Evolutionary conservation across 805 yeast species (phyloP).

Genomic region (Cyberlindnera misumaiensis): DNA sequence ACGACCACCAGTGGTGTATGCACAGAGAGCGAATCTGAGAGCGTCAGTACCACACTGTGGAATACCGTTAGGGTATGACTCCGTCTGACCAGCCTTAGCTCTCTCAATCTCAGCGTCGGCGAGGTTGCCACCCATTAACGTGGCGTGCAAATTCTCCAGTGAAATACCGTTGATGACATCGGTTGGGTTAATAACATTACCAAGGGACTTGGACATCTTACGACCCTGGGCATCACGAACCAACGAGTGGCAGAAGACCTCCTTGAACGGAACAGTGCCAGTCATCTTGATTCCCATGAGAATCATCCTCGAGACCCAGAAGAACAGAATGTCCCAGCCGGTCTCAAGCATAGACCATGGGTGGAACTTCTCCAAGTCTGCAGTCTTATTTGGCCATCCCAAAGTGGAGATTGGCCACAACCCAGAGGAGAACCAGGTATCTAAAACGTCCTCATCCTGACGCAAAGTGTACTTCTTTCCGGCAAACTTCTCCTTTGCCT

Average conservation of each 20-base stretch:
- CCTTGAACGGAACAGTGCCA: conserved; percentile 87
- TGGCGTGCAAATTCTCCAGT: conserved; percentile 70
- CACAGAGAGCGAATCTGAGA: conserved; percentile 94
- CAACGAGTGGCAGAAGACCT: conserved; percentile 96
- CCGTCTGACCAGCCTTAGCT: conserved; percentile 82
- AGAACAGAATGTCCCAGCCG: conserved; percentile 98
- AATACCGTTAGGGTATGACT: conserved; percentile 92
- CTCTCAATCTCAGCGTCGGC: conserved; percentile 83
- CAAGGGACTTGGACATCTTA: conserved; percentile 96
- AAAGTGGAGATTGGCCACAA: conserved; percentile 96
- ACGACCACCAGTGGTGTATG: conserved; percentile 97
- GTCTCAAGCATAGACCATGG: conserved; percentile 96
- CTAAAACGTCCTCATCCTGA: conserved; percentile 81
- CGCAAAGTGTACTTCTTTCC: conserved; percentile 46
- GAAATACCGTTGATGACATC: conserved; percentile 90
- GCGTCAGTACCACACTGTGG: conserved; percentile 99
- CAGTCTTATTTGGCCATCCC: conserved; percentile 86
- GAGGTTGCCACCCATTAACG: conserved; percentile 74
- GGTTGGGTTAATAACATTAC: conserved; percentile 93
- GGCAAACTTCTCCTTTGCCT: conserved; percentile 73
- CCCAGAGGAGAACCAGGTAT: conserved; percentile 98
- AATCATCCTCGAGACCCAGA: conserved; percentile 98
- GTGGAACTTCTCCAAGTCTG: conserved; percentile 69
- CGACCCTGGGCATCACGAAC: conserved; percentile 99
- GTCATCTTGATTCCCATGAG: conserved; percentile 85